Evolutionary conservation across 208 protist species (phyloP).

Genomic region (Sergeia podlipaevii): DNA sequence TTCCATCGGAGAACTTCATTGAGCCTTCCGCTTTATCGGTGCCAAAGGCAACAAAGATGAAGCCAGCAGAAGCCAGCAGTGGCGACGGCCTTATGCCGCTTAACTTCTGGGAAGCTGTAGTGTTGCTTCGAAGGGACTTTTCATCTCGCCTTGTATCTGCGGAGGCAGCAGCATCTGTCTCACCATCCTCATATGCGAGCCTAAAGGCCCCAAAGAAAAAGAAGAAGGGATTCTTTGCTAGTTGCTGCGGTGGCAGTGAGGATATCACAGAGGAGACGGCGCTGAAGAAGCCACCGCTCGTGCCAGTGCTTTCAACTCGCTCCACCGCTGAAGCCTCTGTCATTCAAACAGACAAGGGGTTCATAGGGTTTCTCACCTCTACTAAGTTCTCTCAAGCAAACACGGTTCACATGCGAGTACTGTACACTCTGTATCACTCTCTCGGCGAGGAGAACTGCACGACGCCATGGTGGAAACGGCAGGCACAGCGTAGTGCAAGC

Average conservation of each 20-base stretch:
- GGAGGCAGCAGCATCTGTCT: too few species aligned
- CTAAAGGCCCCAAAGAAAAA: slow-evolving; percentile 6
- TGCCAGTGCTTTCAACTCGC: too few species aligned
- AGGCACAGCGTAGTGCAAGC: slow-evolving; percentile 2
- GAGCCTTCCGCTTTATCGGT: too few species aligned
- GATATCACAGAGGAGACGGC: slow-evolving; percentile 5
- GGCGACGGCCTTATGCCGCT: slow-evolving; percentile 11
- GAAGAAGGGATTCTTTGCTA: slow-evolving; percentile 1
- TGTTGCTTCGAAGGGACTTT: slow-evolving; percentile 14
- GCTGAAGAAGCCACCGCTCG: slow-evolving; percentile 26
- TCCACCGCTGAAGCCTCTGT: too few species aligned
- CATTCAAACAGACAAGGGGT: slow-evolving; percentile 18
- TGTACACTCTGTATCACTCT: slow-evolving; percentile 50
- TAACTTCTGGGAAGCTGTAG: slow-evolving; percentile 16
- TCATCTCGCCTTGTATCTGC: not conserved
- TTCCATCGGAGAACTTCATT: too few species aligned
- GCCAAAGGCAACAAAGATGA: too few species aligned
- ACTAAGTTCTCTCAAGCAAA: slow-evolving; percentile 26
- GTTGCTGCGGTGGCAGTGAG: slow-evolving; percentile 15
- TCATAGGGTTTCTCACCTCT: slow-evolving; percentile 12
- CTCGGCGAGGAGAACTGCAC: slow-evolving; percentile 13
- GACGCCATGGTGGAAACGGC: slow-evolving; percentile 13
- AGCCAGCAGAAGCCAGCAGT: too few species aligned
- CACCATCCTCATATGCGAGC: too few species aligned
- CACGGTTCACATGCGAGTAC: slow-evolving; percentile 38